These are phyloP conservation scores for Ustilago sp. DNA, from an alignment of 1,284 basidiomycete species.

Conservation along the genomic window DNA sequence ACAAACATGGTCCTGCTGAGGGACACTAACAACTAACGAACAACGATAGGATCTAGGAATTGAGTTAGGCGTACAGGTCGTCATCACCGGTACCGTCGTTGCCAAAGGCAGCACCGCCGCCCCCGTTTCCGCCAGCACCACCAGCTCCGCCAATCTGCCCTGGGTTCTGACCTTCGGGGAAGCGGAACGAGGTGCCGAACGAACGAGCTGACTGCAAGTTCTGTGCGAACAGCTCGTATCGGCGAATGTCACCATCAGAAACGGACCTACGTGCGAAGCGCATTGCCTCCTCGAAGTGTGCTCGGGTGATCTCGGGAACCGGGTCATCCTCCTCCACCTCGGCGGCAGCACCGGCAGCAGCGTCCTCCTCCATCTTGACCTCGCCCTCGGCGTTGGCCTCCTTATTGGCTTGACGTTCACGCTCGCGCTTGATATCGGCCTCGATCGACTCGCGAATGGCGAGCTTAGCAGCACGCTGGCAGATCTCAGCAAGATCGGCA, in stretches of 20 bases:
- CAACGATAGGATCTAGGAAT: constrained; percentile 6
- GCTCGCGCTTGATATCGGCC: constrained; percentile 82
- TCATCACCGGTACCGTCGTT: constrained; percentile 87
- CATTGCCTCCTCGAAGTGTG: constrained; percentile 94
- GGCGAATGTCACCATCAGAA: constrained; percentile 83
- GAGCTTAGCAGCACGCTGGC: constrained; percentile 95
- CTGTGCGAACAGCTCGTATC: constrained; percentile 74
- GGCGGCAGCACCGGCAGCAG: constrained; percentile 73
- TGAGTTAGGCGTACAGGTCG: constrained; percentile 53
- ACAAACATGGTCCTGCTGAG: background rate
- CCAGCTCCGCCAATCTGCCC: constrained; percentile 28
- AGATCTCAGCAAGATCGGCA: constrained; percentile 98
- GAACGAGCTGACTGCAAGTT: constrained; percentile 65
- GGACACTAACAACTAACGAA: background rate
- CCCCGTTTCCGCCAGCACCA: constrained; percentile 69
- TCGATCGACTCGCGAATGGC: constrained; percentile 96
- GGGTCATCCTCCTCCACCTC: constrained; percentile 83
- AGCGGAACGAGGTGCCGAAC: constrained; percentile 90
- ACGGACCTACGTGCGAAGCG: constrained; percentile 75
- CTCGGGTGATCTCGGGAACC: constrained; percentile 88
- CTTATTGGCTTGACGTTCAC: constrained; percentile 73
- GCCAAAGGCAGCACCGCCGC: constrained; percentile 80
- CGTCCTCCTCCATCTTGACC: constrained; percentile 79
- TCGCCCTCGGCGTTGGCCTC: constrained; percentile 53
- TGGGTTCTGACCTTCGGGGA: constrained; percentile 79